Percentiles rank a stretch among this genome's conserved stretches.
These are phyloP conservation scores for Boletellus deceptivus DNA, from an alignment of 1,284 basidiomycete genomes.

Conservation along the genomic window DNA sequence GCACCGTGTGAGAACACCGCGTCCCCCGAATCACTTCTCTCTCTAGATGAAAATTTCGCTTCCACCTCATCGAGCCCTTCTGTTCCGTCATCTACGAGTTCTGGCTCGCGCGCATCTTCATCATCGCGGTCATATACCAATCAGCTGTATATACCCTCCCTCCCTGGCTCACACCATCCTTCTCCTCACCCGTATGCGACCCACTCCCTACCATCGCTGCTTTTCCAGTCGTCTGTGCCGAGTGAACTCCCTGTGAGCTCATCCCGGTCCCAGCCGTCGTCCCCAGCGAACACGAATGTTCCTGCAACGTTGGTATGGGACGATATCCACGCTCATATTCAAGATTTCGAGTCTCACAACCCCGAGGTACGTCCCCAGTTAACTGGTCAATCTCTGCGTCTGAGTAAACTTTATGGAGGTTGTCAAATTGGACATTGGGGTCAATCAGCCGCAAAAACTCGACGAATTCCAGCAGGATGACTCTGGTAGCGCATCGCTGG, in stretches of 20 bases:
- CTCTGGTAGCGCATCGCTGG: slow-evolving; percentile 2
- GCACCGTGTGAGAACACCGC: slow-evolving; percentile 14
- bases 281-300: not conserved
- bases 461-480: slow-evolving; percentile 1
- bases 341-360: slow-evolving; percentile 3
- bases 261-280: slow-evolving; percentile 3
- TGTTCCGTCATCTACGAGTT: slow-evolving; percentile 2
- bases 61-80: slow-evolving; percentile 14
- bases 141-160: not conserved
- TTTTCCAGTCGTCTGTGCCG: not conserved
- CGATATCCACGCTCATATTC: not conserved
- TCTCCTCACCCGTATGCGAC: slow-evolving; percentile 11
- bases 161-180: slow-evolving; percentile 7
- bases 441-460: slow-evolving; percentile 5
- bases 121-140: slow-evolving; percentile 3
- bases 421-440: slow-evolving; percentile 14
- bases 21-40: slow-evolving; percentile 8
- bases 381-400: not conserved
- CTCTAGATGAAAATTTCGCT: not conserved
- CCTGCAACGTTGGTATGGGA: slow-evolving; percentile 12
- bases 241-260: slow-evolving; percentile 1
- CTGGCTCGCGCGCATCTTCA: slow-evolving; percentile 9
- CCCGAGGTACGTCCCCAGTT: slow-evolving; percentile 8
- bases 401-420: slow-evolving; percentile 13
- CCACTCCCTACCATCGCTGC: slow-evolving; percentile 7